Percentiles rank a stretch among this genome's conserved stretches.
Evolutionary conservation across 1,284 basidiomycete genomes (phyloP).

Genomic region (Taiwanofungus camphoratus): DNA sequence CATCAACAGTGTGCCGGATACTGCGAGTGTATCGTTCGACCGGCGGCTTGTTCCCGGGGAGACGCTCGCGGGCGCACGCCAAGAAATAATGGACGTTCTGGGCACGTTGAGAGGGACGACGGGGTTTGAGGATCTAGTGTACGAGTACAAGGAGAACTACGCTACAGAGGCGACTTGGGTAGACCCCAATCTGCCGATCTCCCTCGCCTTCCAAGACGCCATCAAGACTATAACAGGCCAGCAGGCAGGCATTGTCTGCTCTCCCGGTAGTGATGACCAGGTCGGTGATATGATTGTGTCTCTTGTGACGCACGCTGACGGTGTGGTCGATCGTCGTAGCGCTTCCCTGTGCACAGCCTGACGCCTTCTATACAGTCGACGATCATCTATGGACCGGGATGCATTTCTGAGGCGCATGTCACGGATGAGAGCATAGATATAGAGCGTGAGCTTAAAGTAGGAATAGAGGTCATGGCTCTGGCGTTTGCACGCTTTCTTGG

Average conservation of each 20-base stretch:
- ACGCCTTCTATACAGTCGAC: conserved; percentile 2
- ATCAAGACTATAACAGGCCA: conserved; percentile 8
- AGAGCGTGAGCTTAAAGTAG: conserved; percentile 10
- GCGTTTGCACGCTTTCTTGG: conserved; percentile 9
- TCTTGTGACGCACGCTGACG: neutral
- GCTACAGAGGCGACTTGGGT: conserved; percentile 10
- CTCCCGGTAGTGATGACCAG: conserved; percentile 13
- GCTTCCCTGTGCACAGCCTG: conserved; percentile 10
- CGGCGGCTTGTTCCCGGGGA: conserved; percentile 11
- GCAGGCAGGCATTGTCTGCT: conserved; percentile 8
- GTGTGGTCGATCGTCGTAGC: conserved; percentile 2
- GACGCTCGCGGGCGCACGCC: conserved; percentile 9
- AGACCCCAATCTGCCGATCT: conserved; percentile 9
- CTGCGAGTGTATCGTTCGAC: conserved; percentile 7
- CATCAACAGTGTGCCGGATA: conserved; percentile 9
- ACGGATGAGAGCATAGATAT: conserved; percentile 13
- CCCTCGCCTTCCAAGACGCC: conserved; percentile 7
- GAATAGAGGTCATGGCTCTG: conserved; percentile 11
- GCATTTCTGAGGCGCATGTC: conserved; percentile 9
- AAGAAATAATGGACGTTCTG: conserved; percentile 7
- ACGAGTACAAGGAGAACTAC: conserved; percentile 10
- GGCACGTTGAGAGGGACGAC: neutral
- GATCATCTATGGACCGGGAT: conserved; percentile 10
- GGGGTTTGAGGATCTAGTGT: conserved; percentile 2
- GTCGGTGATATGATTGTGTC: neutral